Evolutionary conservation across 169 alveolate genomes (phyloP).

Genomic region (Plasmodium cynomolgi): DNA sequence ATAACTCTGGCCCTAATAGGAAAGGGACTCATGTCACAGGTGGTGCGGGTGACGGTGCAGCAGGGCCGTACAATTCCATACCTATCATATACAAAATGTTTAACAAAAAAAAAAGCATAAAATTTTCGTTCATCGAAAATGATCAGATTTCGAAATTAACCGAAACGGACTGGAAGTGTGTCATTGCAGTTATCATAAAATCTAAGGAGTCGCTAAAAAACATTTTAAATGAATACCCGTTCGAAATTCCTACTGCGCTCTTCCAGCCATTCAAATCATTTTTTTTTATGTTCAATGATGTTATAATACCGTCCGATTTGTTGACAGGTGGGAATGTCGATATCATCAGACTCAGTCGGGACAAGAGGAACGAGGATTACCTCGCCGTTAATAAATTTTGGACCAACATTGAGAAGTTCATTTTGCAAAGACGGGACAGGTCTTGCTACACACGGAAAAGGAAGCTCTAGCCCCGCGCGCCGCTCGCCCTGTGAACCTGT

Average conservation of each 20-base stretch:
- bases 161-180: constrained; percentile 83
- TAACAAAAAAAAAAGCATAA: constrained; percentile 72
- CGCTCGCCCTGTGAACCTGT: background rate
- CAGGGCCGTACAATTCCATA: constrained; percentile 76
- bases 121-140: constrained; percentile 82
- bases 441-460: constrained; percentile 34
- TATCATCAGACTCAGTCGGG: constrained; percentile 39
- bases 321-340: constrained; percentile 36
- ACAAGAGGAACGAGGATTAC: constrained; percentile 56
- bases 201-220: constrained; percentile 80
- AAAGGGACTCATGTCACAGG: background rate
- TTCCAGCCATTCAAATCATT: constrained; percentile 81
- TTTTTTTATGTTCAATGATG: constrained; percentile 61
- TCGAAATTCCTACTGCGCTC: constrained; percentile 79
- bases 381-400: constrained; percentile 48
- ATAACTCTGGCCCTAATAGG: constrained; percentile 19
- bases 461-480: background rate
- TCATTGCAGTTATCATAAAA: constrained; percentile 82
- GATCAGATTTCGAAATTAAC: constrained; percentile 78
- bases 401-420: constrained; percentile 43
- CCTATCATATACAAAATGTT: constrained; percentile 80
- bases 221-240: constrained; percentile 81
- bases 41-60: background rate
- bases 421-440: constrained; percentile 46
- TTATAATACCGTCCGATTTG: constrained; percentile 34